These are phyloP conservation scores for Nectriaceae sp. DNA, from an alignment of 2,329 filamentous ascomycete genomes.

Conservation along the genomic window DNA sequence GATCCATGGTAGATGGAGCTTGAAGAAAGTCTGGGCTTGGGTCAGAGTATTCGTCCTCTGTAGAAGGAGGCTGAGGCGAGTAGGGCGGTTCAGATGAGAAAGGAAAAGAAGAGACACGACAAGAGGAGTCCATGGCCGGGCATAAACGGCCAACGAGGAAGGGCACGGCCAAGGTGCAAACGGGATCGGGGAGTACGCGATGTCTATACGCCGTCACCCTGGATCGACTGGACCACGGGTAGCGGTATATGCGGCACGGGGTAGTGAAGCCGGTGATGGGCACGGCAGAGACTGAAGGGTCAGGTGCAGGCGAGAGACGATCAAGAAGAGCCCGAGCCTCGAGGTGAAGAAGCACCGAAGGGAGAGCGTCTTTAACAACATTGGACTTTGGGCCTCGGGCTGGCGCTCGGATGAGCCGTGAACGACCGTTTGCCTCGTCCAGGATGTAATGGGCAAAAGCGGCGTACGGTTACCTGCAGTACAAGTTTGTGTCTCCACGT, in stretches of 20 bases:
- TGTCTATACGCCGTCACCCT: conserved; percentile 8
- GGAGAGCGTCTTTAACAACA: conserved; percentile 4
- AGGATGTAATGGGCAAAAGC: conserved; percentile 8
- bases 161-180: conserved; percentile 1
- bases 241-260: conserved; percentile 6
- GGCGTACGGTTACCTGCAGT: conserved; percentile 21
- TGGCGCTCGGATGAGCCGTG: background rate
- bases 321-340: background rate
- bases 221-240: conserved; percentile 3
- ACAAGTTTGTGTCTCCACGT: conserved; percentile 17
- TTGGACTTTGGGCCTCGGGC: conserved; percentile 1
- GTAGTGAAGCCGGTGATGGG: conserved; percentile 1
- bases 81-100: conserved; percentile 1
- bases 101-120: background rate
- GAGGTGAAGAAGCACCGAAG: background rate
- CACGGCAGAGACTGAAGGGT: background rate
- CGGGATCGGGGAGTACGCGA: background rate
- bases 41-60: background rate
- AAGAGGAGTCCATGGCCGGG: conserved; percentile 4
- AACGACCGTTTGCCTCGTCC: conserved; percentile 7
- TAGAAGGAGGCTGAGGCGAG: background rate
- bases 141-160: background rate
- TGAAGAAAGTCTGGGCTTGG: background rate
- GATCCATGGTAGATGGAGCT: conserved; percentile 7
- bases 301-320: background rate